Evolutionary conservation across 1,284 basidiomycete genomes (phyloP), one percentile per base, ranked within the genome.

Genomic region (Sporisorium sorghi): DNA sequence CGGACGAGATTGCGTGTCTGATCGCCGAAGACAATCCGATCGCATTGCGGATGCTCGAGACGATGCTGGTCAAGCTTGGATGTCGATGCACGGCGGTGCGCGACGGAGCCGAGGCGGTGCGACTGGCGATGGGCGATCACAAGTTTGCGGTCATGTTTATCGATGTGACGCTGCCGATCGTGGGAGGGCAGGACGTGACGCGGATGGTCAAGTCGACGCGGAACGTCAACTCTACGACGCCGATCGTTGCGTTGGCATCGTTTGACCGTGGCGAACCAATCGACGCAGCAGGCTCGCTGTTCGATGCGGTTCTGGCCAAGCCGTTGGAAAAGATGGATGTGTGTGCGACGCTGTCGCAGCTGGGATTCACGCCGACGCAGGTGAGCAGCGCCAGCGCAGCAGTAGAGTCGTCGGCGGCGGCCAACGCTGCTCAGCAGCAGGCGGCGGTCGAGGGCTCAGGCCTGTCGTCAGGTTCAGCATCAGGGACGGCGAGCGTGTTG

Each of bases 21-120:
- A 88, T 99, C 48, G 97, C 95, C 0, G 97, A 99, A 84, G 94
- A 98, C 83, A 99, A 99, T 82, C 96, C 96, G 0, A 97, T 82
- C 39, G 75, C 76, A 37, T 58, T 74, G n/a, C 66, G 70, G 9
- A 79, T 83, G 69, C 90, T 98, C 62, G 95, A 98, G 86, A 97
- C 93, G 0, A 86, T 98, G 49, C 88, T 99, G 52, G 91, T 92
- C 63, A 90, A 94, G 44, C 88, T 98, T 73, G 96, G 96, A 1
- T 97, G 94, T 85, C 90, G 94, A 19, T 94, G 93, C 85, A 91
- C 97, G 2, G 91, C 95, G 7, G 96, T 97, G 21, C 90, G 93
- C 54, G 94, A 99, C 86, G 97, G 96, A 14, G 94, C 94, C 6
- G 94, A 97, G 83, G 96, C 96, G 23, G 91, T 98, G 75, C 94